Base-by-base conservation (phyloP, 2,329 filamentous ascomycete species). In the Scytalidium sp. region DNA sequence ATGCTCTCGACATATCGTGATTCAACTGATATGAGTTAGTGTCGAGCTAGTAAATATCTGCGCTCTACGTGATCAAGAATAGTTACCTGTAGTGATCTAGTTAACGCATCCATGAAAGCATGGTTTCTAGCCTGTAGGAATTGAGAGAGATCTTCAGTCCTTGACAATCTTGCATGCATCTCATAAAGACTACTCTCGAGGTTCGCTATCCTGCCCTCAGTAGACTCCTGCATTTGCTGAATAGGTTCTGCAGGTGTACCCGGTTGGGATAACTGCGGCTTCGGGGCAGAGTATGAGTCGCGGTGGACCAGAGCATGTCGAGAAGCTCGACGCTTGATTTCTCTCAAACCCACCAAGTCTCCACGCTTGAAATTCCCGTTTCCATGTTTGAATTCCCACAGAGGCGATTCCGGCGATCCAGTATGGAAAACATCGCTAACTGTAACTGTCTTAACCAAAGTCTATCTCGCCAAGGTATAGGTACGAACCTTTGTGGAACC, bases 361-460 rank as follows among this genome's bases (percentile, higher is more conserved):
- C 94, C 94, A 56, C 92, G 85, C 70, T 96, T 97, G 75, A 99
- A 99, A 67, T 88, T 97, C 47, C 93, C 93, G 63, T 93, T 95
- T 47, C 94, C 94, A 65, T 99, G 94, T 70, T 97, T 97, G 70
- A 99, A 99, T 67, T 99, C 94, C 94, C 94, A 99, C 23, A 99
- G 75, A 1, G 93, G 91, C 19, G 91, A 91, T 64, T 97, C 94
- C 11, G 93, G 91, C 41, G 88, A 92, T 10, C 90, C 91, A 3
- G 91, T 96, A 68, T 97, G 93, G 66, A 97, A 99, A 19, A 97
- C 94, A 67, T 99, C 94, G 74, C 94, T 97, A 62, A 97, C 94
- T 97, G 62, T 39, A 51, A 23, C 52, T 45, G 45, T n/a, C 19
- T 47, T 45, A 57, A 50, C 41, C 32, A 21, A 32, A 23, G 19